Percentiles rank a stretch among this genome's conserved stretches.
phyloP scores from a whole-genome alignment of 148 eudicot species.

The Talinum fruticosum region DNA sequence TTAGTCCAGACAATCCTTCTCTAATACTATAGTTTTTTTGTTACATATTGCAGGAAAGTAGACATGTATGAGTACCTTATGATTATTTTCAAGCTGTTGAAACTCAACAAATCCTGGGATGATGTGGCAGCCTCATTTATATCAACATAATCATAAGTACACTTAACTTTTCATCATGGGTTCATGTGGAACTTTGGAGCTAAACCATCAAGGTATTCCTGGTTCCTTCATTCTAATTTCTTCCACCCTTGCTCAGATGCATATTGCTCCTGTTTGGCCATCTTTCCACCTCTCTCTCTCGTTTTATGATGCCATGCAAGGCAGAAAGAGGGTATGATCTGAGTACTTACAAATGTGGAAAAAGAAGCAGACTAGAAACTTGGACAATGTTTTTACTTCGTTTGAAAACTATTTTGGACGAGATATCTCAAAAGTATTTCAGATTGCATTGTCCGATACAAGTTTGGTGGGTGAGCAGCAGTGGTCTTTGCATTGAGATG shows the following conservation, averaged over 20 bases:
- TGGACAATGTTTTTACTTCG: too few species aligned
- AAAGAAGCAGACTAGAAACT: not conserved
- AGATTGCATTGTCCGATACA: too few species aligned
- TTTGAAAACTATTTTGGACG: too few species aligned
- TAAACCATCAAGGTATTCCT: not conserved
- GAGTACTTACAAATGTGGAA: not conserved
- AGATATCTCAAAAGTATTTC: too few species aligned
- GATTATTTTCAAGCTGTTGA: not conserved
- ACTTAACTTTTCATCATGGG: not conserved
- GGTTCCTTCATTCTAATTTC: not conserved
- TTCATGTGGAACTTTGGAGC: not conserved
- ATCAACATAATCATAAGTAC: not conserved
- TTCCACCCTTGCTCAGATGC: not conserved
- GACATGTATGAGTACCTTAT: too few species aligned
- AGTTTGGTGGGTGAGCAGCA: too few species aligned
- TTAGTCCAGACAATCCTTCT: too few species aligned
- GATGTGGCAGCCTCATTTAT: not conserved
- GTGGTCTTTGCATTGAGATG: too few species aligned
- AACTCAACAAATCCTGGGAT: not conserved
- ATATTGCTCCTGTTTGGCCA: not conserved
- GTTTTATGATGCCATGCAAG: not conserved
- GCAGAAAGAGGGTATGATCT: not conserved
- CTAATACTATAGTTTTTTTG: not conserved
- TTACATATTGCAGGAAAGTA: not conserved
- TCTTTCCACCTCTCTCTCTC: not conserved